Evolutionary conservation across 2,329 filamentous ascomycete species (phyloP).

Genomic region (Colletotrichum liaoningense): DNA sequence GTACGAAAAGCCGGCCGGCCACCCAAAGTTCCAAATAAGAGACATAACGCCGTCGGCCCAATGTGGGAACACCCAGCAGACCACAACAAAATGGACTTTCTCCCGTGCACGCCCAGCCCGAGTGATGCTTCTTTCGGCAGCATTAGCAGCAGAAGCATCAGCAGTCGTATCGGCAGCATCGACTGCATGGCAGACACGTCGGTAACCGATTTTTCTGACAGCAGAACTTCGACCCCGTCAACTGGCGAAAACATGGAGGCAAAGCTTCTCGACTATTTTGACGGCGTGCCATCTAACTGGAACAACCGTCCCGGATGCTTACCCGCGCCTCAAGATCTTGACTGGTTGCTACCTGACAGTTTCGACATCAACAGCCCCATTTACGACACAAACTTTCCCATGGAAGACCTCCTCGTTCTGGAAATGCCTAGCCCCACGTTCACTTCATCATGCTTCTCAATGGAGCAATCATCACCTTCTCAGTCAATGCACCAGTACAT

Average conservation of each 20-base stretch:
- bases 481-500: not conserved
- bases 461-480: not conserved
- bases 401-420: not conserved
- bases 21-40: not conserved
- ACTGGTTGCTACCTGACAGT: not conserved
- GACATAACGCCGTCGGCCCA: too few relatives aligned
- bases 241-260: not conserved
- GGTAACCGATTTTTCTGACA: not conserved
- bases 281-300: not conserved
- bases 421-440: not conserved
- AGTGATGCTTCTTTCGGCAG: not conserved
- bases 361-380: not conserved
- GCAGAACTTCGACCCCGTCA: not conserved
- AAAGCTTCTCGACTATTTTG: not conserved
- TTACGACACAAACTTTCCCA: not conserved
- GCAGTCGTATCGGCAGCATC: not conserved
- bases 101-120: not conserved
- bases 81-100: not conserved
- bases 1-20: slow-evolving; percentile 4
- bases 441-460: not conserved
- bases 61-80: not conserved
- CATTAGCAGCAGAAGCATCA: not conserved
- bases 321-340: not conserved
- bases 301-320: too few relatives aligned
- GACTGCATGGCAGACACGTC: not conserved